Percentiles rank a stretch among this genome's conserved stretches.
These are phyloP conservation scores for Trichoderma guizhouense DNA, from an alignment of 2,329 filamentous ascomycete species.

Conservation along the genomic window DNA sequence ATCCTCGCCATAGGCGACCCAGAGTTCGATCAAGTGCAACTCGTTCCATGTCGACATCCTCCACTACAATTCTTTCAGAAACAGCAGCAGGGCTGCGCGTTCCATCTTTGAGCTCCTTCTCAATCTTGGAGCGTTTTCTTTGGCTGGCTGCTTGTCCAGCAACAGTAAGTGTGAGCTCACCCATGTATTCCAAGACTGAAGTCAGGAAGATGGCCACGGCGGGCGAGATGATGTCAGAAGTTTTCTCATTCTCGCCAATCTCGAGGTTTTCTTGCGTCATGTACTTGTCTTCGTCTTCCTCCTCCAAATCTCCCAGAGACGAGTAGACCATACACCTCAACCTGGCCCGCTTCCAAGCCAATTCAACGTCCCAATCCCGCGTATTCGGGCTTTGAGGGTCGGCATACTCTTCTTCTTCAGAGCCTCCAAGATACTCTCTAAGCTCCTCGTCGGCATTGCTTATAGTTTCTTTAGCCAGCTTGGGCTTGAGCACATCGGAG, in stretches of 20 bases:
- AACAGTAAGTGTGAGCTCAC: constrained; percentile 84
- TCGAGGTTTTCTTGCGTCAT: constrained; percentile 76
- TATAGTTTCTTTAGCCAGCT: constrained; percentile 81
- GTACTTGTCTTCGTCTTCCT: constrained; percentile 91
- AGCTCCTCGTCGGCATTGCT: constrained; percentile 82
- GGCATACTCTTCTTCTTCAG: constrained; percentile 68
- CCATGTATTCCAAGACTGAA: constrained; percentile 89
- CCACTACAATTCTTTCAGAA: constrained; percentile 71
- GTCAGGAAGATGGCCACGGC: constrained; percentile 94
- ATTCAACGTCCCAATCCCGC: constrained; percentile 80
- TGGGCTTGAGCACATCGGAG: constrained; percentile 80
- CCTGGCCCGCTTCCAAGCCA: constrained; percentile 90
- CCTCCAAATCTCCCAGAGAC: constrained; percentile 91
- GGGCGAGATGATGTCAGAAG: constrained; percentile 73
- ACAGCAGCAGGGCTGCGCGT: constrained; percentile 44
- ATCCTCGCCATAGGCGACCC: constrained; percentile 87
- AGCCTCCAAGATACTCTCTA: constrained; percentile 78
- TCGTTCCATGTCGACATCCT: constrained; percentile 89
- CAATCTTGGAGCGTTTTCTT: constrained; percentile 57
- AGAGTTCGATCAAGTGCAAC: constrained; percentile 85
- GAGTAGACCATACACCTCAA: constrained; percentile 98
- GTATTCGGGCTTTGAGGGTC: constrained; percentile 49
- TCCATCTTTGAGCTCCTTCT: constrained; percentile 57
- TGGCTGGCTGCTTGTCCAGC: constrained; percentile 80
- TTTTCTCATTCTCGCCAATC: constrained; percentile 52